phyloP scores from a whole-genome alignment of 306 rosid genomes.

The Cicer cuneatum region DNA sequence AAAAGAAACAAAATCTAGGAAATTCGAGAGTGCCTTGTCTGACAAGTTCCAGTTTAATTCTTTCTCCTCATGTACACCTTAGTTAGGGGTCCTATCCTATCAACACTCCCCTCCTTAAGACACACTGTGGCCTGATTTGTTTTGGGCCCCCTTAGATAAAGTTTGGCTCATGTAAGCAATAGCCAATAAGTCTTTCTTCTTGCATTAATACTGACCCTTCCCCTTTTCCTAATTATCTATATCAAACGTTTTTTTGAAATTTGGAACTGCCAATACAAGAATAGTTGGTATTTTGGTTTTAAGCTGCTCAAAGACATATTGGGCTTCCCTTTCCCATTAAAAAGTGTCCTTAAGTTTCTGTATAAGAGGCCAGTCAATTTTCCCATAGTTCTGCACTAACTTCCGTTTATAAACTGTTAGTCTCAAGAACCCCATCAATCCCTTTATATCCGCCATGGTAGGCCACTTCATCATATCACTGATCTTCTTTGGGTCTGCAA shows the following conservation, averaged over 20 bases:
- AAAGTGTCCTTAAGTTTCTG: neutral
- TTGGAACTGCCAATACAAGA: neutral
- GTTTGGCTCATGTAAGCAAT: neutral
- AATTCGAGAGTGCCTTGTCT: conserved; percentile 3
- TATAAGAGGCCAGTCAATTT: neutral
- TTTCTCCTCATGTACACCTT: neutral
- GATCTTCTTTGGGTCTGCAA: neutral
- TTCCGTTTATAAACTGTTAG: neutral
- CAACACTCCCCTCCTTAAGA: neutral
- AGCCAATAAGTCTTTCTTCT: neutral
- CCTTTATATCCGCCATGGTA: neutral
- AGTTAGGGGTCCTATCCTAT: neutral
- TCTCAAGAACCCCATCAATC: conserved; percentile 2
- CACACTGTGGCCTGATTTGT: neutral
- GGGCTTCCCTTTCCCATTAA: neutral
- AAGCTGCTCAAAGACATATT: neutral
- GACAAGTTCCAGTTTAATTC: neutral
- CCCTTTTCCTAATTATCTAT: neutral
- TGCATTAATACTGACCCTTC: neutral
- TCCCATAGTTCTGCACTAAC: neutral
- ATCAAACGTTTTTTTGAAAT: neutral
- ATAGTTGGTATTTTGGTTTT: neutral
- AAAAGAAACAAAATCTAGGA: neutral
- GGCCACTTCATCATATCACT: neutral
- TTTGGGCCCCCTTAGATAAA: neutral